Percentiles rank a stretch among this genome's conserved stretches.
phyloP scores from a whole-genome alignment of 2,329 filamentous ascomycete species.

The Diaporthe batatas region DNA sequence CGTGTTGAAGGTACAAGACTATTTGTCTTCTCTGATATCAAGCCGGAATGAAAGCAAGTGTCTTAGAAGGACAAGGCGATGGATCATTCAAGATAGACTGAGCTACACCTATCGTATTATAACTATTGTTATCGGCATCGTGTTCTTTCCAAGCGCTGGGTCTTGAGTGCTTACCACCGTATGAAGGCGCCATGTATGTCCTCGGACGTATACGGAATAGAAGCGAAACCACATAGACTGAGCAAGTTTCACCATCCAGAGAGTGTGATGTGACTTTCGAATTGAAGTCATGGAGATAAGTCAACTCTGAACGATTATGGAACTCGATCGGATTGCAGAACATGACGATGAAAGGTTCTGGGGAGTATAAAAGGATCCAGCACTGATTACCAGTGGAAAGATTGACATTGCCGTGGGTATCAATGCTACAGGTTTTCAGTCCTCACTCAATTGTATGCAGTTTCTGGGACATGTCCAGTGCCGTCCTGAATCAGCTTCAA shows the following conservation, averaged over 20 bases:
- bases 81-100: too few relatives aligned
- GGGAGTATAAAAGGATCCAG: background rate
- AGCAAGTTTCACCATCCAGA: too few relatives aligned
- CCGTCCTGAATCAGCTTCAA: background rate
- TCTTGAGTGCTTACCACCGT: too few relatives aligned
- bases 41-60: background rate
- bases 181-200: too few relatives aligned
- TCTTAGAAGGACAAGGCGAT: too few relatives aligned
- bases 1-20: background rate
- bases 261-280: too few relatives aligned
- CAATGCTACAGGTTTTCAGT: background rate
- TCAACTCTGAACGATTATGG: background rate
- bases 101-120: too few relatives aligned
- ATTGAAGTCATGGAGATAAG: background rate
- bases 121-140: too few relatives aligned
- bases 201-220: too few relatives aligned
- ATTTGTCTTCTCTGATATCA: background rate
- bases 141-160: too few relatives aligned
- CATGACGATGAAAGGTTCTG: slow-evolving; percentile 5
- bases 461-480: background rate
- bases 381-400: background rate
- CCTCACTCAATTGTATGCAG: background rate
- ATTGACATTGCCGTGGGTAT: background rate
- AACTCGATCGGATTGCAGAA: background rate
- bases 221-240: too few relatives aligned